Percentiles rank a stretch among this genome's conserved stretches.
Evolutionary conservation across 441 rosid genomes (phyloP).

Genomic region (Adansonia gregorii): DNA sequence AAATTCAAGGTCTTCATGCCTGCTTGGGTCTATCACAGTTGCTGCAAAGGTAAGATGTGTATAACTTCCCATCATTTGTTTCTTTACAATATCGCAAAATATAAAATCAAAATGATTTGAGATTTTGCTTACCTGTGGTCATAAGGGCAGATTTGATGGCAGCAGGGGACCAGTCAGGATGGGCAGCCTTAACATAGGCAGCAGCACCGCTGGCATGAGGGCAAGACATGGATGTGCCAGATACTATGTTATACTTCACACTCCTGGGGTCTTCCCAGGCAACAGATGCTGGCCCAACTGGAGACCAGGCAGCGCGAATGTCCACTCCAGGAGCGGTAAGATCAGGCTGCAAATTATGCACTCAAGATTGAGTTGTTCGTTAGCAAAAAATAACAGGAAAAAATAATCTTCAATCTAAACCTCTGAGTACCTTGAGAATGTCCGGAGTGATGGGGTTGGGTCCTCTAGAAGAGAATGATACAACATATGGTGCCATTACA

Average conservation of each 20-base stretch:
- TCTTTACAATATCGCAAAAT: too few species aligned
- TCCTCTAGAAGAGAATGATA: slow-evolving; percentile 44
- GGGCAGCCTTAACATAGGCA: slow-evolving; percentile 44
- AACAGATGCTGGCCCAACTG: slow-evolving; percentile 29
- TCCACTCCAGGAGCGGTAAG: slow-evolving; percentile 58
- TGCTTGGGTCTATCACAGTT: slow-evolving; percentile 28
- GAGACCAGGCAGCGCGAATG: slow-evolving; percentile 52
- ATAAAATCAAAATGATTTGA: too few species aligned
- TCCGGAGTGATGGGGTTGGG: slow-evolving; percentile 42
- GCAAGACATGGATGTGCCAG: slow-evolving; percentile 52
- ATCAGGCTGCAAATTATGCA: slow-evolving; percentile 48
- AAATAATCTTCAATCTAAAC: too few species aligned
- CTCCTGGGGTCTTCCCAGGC: slow-evolving; percentile 29
- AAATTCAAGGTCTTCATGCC: slow-evolving; percentile 37
- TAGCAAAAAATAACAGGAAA: too few species aligned
- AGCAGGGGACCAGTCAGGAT: slow-evolving; percentile 45
- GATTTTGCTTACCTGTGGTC: slow-evolving; percentile 36
- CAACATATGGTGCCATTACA: slow-evolving; percentile 35
- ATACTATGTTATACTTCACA: slow-evolving; percentile 33
- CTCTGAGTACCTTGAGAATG: slow-evolving; percentile 42
- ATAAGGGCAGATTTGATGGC: slow-evolving; percentile 47
- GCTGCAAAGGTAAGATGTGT: slow-evolving; percentile 22
- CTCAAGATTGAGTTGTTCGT: not conserved
- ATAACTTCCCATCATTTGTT: too few species aligned
- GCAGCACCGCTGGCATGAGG: slow-evolving; percentile 44